Evolutionary conservation across 345 rosid species (phyloP), one percentile per base, ranked within the genome.

Genomic region (Corchorus capsularis): DNA sequence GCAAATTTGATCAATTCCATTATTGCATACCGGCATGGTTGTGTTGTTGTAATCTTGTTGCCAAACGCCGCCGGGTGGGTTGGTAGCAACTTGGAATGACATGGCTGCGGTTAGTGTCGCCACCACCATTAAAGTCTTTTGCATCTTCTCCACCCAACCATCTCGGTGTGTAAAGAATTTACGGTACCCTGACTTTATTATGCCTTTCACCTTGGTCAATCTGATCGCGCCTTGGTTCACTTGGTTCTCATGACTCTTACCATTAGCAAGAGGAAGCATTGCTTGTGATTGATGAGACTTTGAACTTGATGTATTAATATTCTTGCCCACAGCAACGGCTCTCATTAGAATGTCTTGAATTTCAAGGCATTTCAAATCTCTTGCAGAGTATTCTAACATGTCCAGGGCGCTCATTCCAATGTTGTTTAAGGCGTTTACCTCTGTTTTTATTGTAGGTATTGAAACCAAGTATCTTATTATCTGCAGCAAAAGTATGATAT

Each of bases 41-140:
- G 0, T 0, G 19, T 35, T 0, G 14, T n/a, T 35, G 46, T 16
- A 7, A 63, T 16, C 46, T 7, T 35, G 20, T 39, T 22, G 8
- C 73, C 15, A 52, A 69, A 69, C 43, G 0, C 82, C 80, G 15
- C 85, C 78, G 0, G 82, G 79, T 4, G 85, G 82, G 3, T 49
- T 79, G 47, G 73, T 35, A 13, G 62, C 80, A 3, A 79, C 85
- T 59, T 82, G 85, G 78, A 63, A 79, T 2, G 85, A 79, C 66
- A 79, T 81, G 17, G 82, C 63, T 2, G 85, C 80, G 8, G 70
- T 73, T n/a, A 79, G 46, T 1, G 73, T 66, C 1, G 80, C 82
- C 5, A 73, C 85, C n/a, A 82, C 77, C 78, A 79, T 72, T 22
- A 82, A 39, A 0, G 71, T 45, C 15, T 56, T 56, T 35, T 22